Evolutionary conservation across 192 early-diverging fungal genomes (phyloP), one percentile per base, ranked within the genome.

Genomic region (Piromyces finnis): DNA sequence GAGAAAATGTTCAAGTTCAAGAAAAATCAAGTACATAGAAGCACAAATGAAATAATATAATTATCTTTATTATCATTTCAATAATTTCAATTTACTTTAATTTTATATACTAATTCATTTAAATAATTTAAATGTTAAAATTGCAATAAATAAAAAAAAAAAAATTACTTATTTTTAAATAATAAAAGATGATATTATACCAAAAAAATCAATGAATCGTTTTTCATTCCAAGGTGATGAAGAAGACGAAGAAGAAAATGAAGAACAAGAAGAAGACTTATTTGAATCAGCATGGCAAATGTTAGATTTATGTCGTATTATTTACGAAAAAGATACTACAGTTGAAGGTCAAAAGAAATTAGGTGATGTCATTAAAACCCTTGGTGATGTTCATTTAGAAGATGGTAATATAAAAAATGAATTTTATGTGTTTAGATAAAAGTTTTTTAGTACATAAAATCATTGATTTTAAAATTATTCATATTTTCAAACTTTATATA

Each of bases 371-470:
- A 89, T 92, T 81, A 84, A 94, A 80, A 87, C 88, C 0, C 86
- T 97, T 29, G 94, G 95, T 37, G 95, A 97, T 83, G 90, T 97
- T 12, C 95, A 93, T 12, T 85, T 97, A 79, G 95, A 97, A 84
- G 91, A 91, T 14, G 94, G 93, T 87, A 89, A 85, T 80, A 82
- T 81, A 82, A 9, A 83, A 29, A n/a, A n/a, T n/a, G n/a, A n/a
- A n/a, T n/a, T n/a, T n/a, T n/a, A n/a, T n/a, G n/a, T n/a, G n/a
- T n/a, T n/a, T n/a, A n/a, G n/a, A n/a, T n/a, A n/a, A n/a, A n/a
- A n/a, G n/a, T n/a, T n/a, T n/a, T n/a, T n/a, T n/a, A n/a, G n/a
- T n/a, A n/a, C n/a, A n/a, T n/a, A n/a, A n/a, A n/a, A n/a, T n/a
- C n/a, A n/a, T n/a, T n/a, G n/a, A n/a, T n/a, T n/a, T 29, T 59